Percentiles rank a stretch among this genome's conserved stretches.
phyloP scores from a whole-genome alignment of 345 rosid species.

The Eucalyptus albens region DNA sequence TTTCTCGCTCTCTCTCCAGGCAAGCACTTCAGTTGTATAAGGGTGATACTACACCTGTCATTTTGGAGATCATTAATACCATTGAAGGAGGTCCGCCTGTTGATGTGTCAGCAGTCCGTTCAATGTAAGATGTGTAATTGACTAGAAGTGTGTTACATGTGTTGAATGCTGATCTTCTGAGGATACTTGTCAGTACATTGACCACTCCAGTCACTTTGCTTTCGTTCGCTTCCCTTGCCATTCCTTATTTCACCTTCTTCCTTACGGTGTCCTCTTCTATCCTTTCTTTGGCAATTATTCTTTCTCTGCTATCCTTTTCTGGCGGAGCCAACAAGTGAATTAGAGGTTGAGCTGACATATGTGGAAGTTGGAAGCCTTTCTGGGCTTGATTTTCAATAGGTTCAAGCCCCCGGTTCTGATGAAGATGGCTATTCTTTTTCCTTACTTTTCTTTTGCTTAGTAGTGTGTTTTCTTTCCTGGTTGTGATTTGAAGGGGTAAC shows the following conservation, averaged over 20 bases:
- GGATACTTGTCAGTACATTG: not conserved
- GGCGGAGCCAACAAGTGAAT: not conserved
- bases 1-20: constrained; percentile 35
- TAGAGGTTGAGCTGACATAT: not conserved
- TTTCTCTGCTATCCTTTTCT: not conserved
- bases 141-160: not conserved
- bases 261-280: not conserved
- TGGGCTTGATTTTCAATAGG: not conserved
- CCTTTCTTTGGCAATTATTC: not conserved
- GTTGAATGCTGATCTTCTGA: not conserved
- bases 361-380: not conserved
- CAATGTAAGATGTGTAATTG: constrained; percentile 50
- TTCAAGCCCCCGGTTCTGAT: not conserved
- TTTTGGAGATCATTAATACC: constrained; percentile 81
- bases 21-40: constrained; percentile 85
- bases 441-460: not conserved
- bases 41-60: constrained; percentile 60
- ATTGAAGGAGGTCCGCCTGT: constrained; percentile 96
- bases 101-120: constrained; percentile 82
- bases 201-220: not conserved
- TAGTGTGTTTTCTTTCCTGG: not conserved
- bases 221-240: not conserved
- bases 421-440: not conserved
- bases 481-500: not conserved
- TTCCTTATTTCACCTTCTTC: not conserved